Evolutionary conservation across 495 filamentous ascomycete species (phyloP), one percentile per base, ranked within the genome.

Genomic region (Penicillium angulare): DNA sequence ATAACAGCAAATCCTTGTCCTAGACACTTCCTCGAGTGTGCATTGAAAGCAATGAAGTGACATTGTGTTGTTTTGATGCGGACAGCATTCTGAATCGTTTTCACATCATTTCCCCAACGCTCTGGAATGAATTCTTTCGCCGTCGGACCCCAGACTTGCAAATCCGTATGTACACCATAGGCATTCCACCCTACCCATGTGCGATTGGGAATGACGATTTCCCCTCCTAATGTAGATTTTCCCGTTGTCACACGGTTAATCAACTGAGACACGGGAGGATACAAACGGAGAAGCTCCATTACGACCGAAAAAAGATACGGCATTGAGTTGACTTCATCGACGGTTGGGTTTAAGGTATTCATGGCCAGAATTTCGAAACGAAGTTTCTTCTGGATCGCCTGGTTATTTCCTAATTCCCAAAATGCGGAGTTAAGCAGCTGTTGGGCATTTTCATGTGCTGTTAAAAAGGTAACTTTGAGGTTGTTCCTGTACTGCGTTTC

Each of bases 101-200:
- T 63, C 1, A 63, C 48, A 12, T 40, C 65, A 0, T 5, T 35
- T 0, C 70, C 72, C 72, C 72, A 75, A n/a, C 72, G 52, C 40
- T 67, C 61, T 0, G 72, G 71, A 3, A 38, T 49, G 33, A 75
- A 71, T 2, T 58, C 60, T 2, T 53, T 23, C 3, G 67, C 65
- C 29, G 59, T 53, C 0, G 24, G 5, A 0, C 70, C 70, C 70
- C 71, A 75, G 21, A 63, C 44, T 0, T 17, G 29, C 2, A 49
- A 41, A 41, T 69, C 61, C 7, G 60, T 63, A 31, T 73, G 68
- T 10, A 66, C 63, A 7, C 60, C 59, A 44, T 61, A 68, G 0
- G 64, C 64, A 42, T 69, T 72, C 62, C 66, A 75, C 1, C 66
- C 70, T 7, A 72, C 52, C 54, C 60, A 69, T 1, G 67, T 68